These are phyloP conservation scores for Aspergillus intermedius DNA, from an alignment of 2,329 filamentous ascomycete genomes.

Conservation along the genomic window DNA sequence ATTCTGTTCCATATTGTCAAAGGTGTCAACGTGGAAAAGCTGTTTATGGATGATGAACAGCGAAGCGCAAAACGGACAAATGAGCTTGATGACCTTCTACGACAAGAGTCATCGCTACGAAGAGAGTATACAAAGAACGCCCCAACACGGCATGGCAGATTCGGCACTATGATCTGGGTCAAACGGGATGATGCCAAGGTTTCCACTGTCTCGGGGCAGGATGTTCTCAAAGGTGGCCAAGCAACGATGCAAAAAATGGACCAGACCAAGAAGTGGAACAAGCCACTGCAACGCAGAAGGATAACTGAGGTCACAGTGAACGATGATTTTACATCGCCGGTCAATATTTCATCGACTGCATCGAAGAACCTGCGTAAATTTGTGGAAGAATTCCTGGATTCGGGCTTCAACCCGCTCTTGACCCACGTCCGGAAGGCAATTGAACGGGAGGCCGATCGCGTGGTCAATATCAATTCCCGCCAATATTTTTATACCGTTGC, in stretches of 20 bases:
- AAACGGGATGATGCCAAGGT: constrained; percentile 79
- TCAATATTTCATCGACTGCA: constrained; percentile 65
- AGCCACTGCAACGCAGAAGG: constrained; percentile 59
- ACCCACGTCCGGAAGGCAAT: constrained; percentile 79
- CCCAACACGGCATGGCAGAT: constrained; percentile 83
- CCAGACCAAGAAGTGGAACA: constrained; percentile 80
- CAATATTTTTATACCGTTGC: constrained; percentile 90
- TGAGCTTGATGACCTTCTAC: constrained; percentile 68
- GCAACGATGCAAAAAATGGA: constrained; percentile 83
- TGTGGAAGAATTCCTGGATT: constrained; percentile 88
- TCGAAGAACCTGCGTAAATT: constrained; percentile 71
- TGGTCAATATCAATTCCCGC: constrained; percentile 67
- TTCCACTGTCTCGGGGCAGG: constrained; percentile 81
- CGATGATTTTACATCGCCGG: constrained; percentile 69
- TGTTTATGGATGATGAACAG: constrained; percentile 78
- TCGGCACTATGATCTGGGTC: constrained; percentile 96
- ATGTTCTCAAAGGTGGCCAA: constrained; percentile 67
- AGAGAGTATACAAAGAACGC: constrained; percentile 69
- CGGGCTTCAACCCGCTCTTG: constrained; percentile 89
- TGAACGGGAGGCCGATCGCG: constrained; percentile 77
- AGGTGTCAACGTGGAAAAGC: constrained; percentile 71
- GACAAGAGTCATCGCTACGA: constrained; percentile 77
- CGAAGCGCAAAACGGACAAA: constrained; percentile 61
- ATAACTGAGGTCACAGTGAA: constrained; percentile 54
- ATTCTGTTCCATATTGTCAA: constrained; percentile 90